phyloP scores from a whole-genome alignment of 805 yeast species.

The Hyphopichia homilentoma region DNA sequence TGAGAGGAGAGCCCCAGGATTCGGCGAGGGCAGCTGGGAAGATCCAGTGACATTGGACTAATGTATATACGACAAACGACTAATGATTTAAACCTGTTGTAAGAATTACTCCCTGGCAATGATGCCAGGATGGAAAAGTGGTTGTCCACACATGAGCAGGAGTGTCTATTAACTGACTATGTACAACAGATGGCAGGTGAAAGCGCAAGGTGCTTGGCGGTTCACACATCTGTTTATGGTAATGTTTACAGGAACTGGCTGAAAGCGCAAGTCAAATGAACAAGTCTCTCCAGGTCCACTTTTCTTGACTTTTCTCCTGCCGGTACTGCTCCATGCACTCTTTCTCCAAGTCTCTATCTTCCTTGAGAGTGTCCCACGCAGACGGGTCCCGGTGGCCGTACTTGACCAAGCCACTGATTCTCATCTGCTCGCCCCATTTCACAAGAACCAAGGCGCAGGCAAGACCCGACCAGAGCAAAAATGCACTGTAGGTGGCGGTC shows the following conservation, averaged over 20 bases:
- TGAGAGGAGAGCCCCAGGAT: neutral
- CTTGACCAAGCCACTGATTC: slow-evolving; percentile 20
- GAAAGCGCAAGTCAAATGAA: neutral
- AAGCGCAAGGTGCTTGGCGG: too few species aligned
- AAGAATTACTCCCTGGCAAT: too few species aligned
- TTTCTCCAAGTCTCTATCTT: too few species aligned
- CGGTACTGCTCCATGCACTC: too few species aligned
- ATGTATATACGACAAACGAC: slow-evolving; percentile 2
- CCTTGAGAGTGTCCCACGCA: too few species aligned
- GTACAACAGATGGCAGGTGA: too few species aligned
- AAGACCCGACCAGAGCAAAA: slow-evolving; percentile 37
- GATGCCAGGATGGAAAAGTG: too few species aligned
- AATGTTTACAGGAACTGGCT: too few species aligned
- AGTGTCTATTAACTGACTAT: too few species aligned
- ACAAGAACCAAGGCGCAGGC: slow-evolving; percentile 29
- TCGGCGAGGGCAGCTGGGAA: slow-evolving; percentile 32
- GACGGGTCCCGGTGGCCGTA: slow-evolving; percentile 11
- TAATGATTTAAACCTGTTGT: neutral
- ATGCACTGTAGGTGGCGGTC: slow-evolving; percentile 49
- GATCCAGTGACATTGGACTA: slow-evolving; percentile 38
- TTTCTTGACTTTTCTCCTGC: too few species aligned
- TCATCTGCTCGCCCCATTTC: slow-evolving; percentile 35
- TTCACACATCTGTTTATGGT: too few species aligned
- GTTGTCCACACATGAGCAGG: too few species aligned
- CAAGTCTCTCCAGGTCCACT: neutral